These are phyloP conservation scores for Fusarium sp. DNA, from an alignment of 2,329 filamentous ascomycete species.

Conservation along the genomic window DNA sequence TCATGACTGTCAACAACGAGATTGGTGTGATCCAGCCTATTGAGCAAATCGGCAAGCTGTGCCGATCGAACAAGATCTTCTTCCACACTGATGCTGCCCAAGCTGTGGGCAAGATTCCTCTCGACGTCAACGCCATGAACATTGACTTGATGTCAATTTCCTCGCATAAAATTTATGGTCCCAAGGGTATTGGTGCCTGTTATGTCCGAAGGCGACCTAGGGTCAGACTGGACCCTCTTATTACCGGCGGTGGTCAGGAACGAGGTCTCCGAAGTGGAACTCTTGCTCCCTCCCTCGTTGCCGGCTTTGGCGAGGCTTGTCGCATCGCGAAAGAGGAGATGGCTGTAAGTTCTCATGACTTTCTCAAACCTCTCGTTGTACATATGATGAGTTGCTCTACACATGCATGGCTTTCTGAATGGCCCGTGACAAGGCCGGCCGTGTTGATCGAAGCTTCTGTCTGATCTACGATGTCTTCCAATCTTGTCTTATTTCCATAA, in stretches of 20 bases:
- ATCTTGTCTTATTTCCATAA: background rate
- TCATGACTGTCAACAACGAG: conserved; percentile 99
- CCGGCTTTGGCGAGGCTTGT: conserved; percentile 96
- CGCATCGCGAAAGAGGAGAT: conserved; percentile 91
- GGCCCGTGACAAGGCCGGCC: conserved; percentile 66
- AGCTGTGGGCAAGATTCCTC: conserved; percentile 96
- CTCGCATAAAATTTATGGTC: conserved; percentile 97
- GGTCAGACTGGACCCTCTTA: conserved; percentile 94
- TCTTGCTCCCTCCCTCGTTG: conserved; percentile 85
- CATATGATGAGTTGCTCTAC: conserved; percentile 80
- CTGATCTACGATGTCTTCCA: conserved; percentile 56
- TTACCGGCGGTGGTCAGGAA: conserved; percentile 96
- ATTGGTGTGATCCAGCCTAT: conserved; percentile 99
- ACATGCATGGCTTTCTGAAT: conserved; percentile 94
- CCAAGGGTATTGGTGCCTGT: conserved; percentile 96
- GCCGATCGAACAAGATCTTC: conserved; percentile 90
- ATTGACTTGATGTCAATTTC: conserved; percentile 99
- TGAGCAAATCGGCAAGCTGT: conserved; percentile 91
- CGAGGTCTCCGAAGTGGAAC: conserved; percentile 94
- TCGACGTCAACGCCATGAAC: conserved; percentile 98
- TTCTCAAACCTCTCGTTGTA: conserved; percentile 31
- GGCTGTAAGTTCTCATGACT: conserved; percentile 69
- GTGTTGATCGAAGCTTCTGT: conserved; percentile 74
- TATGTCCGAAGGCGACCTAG: conserved; percentile 92
- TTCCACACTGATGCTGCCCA: conserved; percentile 98